These are phyloP conservation scores for Debaryomycetaceae sp. DNA, from an alignment of 1,139 yeast species.

Conservation along the genomic window DNA sequence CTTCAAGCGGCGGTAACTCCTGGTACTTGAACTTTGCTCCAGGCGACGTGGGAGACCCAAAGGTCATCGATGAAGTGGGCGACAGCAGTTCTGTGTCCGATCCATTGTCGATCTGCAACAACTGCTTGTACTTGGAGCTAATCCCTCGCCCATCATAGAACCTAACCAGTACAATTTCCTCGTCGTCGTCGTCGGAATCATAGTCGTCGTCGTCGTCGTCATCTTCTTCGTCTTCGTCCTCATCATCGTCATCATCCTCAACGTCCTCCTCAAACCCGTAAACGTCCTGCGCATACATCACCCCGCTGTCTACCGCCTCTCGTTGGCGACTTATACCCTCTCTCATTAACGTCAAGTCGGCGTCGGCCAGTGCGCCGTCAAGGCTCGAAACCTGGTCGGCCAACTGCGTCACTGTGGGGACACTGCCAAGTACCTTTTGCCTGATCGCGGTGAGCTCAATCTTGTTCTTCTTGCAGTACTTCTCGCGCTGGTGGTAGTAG, in stretches of 20 bases:
- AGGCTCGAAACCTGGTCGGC: slow-evolving; percentile 8
- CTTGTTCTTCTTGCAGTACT: slow-evolving; percentile 23
- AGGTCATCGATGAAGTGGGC: slow-evolving; percentile 6
- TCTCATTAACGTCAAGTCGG: slow-evolving; percentile 9
- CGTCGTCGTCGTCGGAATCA: slow-evolving; percentile 5
- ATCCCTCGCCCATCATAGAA: not conserved
- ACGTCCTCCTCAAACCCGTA: slow-evolving; percentile 13
- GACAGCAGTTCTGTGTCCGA: slow-evolving; percentile 5
- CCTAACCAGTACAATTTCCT: slow-evolving; percentile 4
- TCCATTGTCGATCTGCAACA: slow-evolving; percentile 7
- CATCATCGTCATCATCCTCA: slow-evolving; percentile 9
- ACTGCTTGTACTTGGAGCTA: slow-evolving; percentile 7
- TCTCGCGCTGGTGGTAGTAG: slow-evolving; percentile 22
- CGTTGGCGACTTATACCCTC: no score
- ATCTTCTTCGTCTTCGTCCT: slow-evolving; percentile 8
- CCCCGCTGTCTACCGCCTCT: no score
- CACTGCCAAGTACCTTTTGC: no score
- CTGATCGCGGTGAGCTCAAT: slow-evolving; percentile 32
- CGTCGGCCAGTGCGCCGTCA: slow-evolving; percentile 10
- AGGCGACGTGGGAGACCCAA: slow-evolving; percentile 6
- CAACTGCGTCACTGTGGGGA: slow-evolving; percentile 4
- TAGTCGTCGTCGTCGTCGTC: slow-evolving; percentile 8
- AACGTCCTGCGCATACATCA: no score
- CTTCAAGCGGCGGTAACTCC: slow-evolving; percentile 6
- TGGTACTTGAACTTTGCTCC: slow-evolving; percentile 4